These are phyloP conservation scores for Isochrysis galbana DNA, from an alignment of 78 protist genomes.

Conservation along the genomic window DNA sequence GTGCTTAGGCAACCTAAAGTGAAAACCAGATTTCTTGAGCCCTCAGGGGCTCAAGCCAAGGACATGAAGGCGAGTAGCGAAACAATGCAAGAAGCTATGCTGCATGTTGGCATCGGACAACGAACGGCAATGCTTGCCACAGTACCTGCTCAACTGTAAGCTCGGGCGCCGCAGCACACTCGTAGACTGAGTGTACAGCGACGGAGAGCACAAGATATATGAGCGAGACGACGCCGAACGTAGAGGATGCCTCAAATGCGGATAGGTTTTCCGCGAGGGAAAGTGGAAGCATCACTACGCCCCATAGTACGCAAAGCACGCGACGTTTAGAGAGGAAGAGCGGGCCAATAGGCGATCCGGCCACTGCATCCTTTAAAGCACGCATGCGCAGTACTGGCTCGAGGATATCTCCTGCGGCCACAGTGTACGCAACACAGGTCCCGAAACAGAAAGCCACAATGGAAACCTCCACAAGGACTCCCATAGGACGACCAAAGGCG, in stretches of 20 bases:
- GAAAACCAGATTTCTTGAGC: too few species aligned
- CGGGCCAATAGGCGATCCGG: too few species aligned
- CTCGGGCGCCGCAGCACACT: not conserved
- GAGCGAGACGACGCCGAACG: not conserved
- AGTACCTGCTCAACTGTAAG: too few species aligned
- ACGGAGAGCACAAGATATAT: not conserved
- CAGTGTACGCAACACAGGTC: conserved; percentile 12
- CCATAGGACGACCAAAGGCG: not conserved
- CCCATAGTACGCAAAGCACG: not conserved
- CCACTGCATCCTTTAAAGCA: not conserved
- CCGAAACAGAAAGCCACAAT: conserved; percentile 43
- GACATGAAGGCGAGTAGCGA: too few species aligned
- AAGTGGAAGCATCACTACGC: not conserved
- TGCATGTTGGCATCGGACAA: too few species aligned
- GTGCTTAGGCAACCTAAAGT: too few species aligned
- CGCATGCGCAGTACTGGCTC: not conserved
- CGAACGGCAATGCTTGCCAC: too few species aligned
- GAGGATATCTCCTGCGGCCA: conserved; percentile 48
- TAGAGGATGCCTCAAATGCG: not conserved
- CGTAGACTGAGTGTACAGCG: not conserved
- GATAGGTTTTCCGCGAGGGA: not conserved
- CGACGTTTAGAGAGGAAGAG: not conserved
- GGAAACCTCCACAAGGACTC: not conserved
- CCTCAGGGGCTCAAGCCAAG: too few species aligned
- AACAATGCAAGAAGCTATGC: too few species aligned